Percentiles rank a stretch among this genome's conserved stretches.
These are phyloP conservation scores for Fusarium ambrosium DNA, from an alignment of 2,329 filamentous ascomycete genomes.

Conservation along the genomic window DNA sequence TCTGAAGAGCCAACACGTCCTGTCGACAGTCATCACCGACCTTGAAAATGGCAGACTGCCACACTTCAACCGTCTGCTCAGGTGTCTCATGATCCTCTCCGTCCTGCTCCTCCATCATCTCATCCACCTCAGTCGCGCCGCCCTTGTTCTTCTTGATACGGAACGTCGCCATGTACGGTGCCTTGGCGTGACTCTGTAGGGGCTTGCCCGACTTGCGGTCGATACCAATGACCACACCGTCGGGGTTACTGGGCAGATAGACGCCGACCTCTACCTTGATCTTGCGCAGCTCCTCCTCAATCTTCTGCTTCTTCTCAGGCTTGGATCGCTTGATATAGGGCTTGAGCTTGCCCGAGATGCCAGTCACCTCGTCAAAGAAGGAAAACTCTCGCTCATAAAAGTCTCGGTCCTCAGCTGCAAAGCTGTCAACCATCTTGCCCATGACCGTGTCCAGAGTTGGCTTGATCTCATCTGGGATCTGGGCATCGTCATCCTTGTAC, in stretches of 20 bases:
- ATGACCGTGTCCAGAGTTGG: constrained; percentile 93
- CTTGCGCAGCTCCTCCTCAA: constrained; percentile 96
- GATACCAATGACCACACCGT: constrained; percentile 97
- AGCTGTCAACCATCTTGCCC: constrained; percentile 84
- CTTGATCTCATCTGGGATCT: constrained; percentile 91
- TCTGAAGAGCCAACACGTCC: constrained; percentile 94
- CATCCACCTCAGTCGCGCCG: constrained; percentile 65
- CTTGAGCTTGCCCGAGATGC: constrained; percentile 94
- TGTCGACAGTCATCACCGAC: constrained; percentile 98
- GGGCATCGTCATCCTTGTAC: constrained; percentile 95
- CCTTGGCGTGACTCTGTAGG: constrained; percentile 96
- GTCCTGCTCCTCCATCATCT: constrained; percentile 63
- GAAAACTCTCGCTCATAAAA: constrained; percentile 96
- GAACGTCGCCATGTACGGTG: constrained; percentile 99
- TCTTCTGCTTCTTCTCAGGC: constrained; percentile 98
- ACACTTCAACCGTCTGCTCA: constrained; percentile 85
- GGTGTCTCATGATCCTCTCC: constrained; percentile 50
- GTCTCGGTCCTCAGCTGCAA: constrained; percentile 80
- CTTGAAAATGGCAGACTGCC: constrained; percentile 99
- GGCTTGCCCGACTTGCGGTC: constrained; percentile 98
- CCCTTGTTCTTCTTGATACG: constrained; percentile 86
- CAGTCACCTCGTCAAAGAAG: constrained; percentile 98
- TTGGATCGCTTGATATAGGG: constrained; percentile 93
- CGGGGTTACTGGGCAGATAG: constrained; percentile 96
- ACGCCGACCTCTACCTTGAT: constrained; percentile 98